Evolutionary conservation across 2,329 filamentous ascomycete species (phyloP), one percentile per base, ranked within the genome.

Genomic region (Aspergillus sp.): DNA sequence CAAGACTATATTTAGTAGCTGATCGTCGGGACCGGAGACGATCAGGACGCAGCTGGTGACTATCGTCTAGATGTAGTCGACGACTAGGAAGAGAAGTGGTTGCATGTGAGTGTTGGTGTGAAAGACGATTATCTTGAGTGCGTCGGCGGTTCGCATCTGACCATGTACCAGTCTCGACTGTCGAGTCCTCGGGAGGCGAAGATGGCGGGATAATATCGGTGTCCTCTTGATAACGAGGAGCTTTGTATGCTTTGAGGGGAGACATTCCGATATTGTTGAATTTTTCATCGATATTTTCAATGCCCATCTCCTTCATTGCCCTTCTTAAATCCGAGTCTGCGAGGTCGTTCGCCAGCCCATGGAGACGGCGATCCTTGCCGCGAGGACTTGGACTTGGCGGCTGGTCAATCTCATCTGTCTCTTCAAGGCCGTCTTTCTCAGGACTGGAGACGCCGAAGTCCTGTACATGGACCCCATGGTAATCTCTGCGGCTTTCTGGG

Each of bases 361-460:
- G 62, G 9, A 58, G 53, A 44, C 62, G 64, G 24, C 66, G 64
- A n/a, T 64, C 62, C 56, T 74, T 74, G 26, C 68, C 71, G 6
- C 68, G 71, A 24, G 69, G 71, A 51, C 71, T 74, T 32, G 72
- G 72, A 45, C 72, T 74, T 9, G 67, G 67, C 6, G 72, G 72
- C 38, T 65, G 63, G 5, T 72, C 71, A 2, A 68, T 57, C 34
- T 74, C 71, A 5, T 67, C 66, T 3, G 66, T 71, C 15, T 64
- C 65, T n/a, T 72, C 68, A 32, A 61, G 56, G 15, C 60, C 57
- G 6, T 60, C 43, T 22, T 64, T 62, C 5, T 60, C 63, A 20
- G 64, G 64, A 39, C 65, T 64, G 26, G 55, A 55, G 1, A 56
- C 61, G 17, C 60, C 66, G 22, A 69, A 64, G 48, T 71, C 69